phyloP scores from a whole-genome alignment of 2,329 filamentous ascomycete genomes.

The Monosporascus sp. region DNA sequence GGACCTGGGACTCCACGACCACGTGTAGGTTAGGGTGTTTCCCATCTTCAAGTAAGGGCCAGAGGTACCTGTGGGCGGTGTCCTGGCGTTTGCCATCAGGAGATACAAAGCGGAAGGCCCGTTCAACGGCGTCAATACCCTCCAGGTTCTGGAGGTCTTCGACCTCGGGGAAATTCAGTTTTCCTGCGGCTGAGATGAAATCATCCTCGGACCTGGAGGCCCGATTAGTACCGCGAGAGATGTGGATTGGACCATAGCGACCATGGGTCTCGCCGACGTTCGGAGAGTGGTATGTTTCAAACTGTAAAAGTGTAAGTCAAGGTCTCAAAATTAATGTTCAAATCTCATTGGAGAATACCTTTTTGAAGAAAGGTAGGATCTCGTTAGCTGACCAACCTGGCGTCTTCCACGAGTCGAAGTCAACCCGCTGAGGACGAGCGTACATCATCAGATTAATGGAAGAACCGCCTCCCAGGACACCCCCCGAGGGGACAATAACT shows the following conservation, averaged over 20 bases:
- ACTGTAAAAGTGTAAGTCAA: background rate
- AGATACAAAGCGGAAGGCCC: background rate
- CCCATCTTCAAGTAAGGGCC: background rate
- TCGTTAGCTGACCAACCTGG: conserved; percentile 9
- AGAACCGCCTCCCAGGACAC: conserved; percentile 46
- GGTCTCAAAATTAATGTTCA: too few species aligned
- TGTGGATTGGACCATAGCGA: conserved; percentile 37
- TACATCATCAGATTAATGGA: conserved; percentile 39
- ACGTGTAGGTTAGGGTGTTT: conserved; percentile 2
- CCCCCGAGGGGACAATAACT: conserved; percentile 31
- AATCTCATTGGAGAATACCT: conserved; percentile 15
- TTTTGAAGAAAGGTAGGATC: conserved; percentile 44
- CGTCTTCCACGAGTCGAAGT: conserved; percentile 9
- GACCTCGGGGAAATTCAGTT: conserved; percentile 39
- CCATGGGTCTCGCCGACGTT: conserved; percentile 38
- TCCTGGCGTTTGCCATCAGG: background rate
- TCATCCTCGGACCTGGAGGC: conserved; percentile 33
- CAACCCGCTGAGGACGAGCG: conserved; percentile 13
- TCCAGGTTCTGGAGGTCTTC: conserved; percentile 42
- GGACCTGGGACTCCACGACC: background rate
- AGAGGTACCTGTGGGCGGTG: background rate
- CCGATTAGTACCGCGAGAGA: conserved; percentile 39
- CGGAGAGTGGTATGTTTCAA: conserved; percentile 8
- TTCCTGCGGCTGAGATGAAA: conserved; percentile 38
- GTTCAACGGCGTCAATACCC: conserved; percentile 19